Evolutionary conservation across 345 rosid genomes (phyloP).

Genomic region (Passiflora organensis): DNA sequence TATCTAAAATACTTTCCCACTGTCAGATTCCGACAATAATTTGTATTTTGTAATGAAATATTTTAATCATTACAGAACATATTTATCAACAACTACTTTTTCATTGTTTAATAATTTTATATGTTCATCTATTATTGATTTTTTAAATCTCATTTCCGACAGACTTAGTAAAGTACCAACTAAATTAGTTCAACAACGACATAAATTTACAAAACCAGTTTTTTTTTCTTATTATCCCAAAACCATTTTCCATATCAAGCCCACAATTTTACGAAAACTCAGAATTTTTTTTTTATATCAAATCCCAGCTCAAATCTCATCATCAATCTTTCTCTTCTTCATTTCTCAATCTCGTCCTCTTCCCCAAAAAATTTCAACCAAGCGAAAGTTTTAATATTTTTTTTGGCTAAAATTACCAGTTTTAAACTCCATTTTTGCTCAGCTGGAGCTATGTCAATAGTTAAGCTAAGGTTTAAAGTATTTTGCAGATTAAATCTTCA

Average conservation of each 20-base stretch:
- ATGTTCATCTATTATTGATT: not conserved
- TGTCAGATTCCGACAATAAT: conserved; percentile 53
- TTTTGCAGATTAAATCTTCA: conserved; percentile 10
- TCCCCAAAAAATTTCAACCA: conserved; percentile 5
- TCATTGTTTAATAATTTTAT: conserved; percentile 15
- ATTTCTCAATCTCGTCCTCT: conserved; percentile 6
- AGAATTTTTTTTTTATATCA: no score
- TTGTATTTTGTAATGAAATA: conserved; percentile 11
- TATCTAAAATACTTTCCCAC: conserved; percentile 33
- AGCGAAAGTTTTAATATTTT: not conserved
- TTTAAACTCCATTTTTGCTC: conserved; percentile 15
- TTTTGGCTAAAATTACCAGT: not conserved
- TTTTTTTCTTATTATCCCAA: conserved; percentile 32
- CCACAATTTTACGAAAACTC: conserved; percentile 24
- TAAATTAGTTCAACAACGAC: conserved; percentile 43
- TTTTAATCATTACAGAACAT: conserved; percentile 23
- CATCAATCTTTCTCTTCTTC: conserved; percentile 6
- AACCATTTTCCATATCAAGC: conserved; percentile 26
- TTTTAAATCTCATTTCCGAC: conserved; percentile 37
- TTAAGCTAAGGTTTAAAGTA: conserved; percentile 9
- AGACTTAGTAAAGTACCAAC: conserved; percentile 34
- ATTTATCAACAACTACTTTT: conserved; percentile 24
- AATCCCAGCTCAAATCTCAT: conserved; percentile 11
- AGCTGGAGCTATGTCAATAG: conserved; percentile 13
- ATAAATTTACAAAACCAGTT: conserved; percentile 25